These are phyloP conservation scores for Plectosphaerella cucumerina DNA, from an alignment of 2,329 filamentous ascomycete genomes.

Conservation along the genomic window DNA sequence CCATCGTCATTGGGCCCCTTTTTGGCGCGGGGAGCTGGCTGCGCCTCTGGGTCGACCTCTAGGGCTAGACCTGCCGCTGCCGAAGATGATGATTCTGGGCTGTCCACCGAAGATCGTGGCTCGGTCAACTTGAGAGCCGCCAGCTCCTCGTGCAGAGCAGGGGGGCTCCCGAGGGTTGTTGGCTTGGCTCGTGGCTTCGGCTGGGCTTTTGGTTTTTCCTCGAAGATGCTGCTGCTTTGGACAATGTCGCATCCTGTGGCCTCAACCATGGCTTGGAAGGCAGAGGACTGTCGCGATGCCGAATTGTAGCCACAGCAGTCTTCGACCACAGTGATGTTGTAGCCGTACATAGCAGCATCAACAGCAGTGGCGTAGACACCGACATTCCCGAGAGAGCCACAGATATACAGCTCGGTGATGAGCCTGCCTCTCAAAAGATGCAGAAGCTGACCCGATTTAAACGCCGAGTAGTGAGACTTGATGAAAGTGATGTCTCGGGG, in stretches of 20 bases:
- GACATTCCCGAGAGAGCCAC: slow-evolving; percentile 80
- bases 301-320: slow-evolving; percentile 84
- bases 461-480: slow-evolving; percentile 87
- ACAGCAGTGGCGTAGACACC: slow-evolving; percentile 88
- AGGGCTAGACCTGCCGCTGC: slow-evolving; percentile 1
- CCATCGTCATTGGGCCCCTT: neutral
- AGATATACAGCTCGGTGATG: slow-evolving; percentile 85
- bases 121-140: slow-evolving; percentile 7
- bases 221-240: slow-evolving; percentile 13
- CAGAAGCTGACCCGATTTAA: slow-evolving; percentile 70
- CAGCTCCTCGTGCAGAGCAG: slow-evolving; percentile 7
- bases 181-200: neutral
- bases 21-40: neutral
- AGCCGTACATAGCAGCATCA: slow-evolving; percentile 83
- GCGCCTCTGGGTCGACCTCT: slow-evolving; percentile 9
- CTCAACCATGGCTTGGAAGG: slow-evolving; percentile 67
- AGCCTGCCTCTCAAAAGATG: slow-evolving; percentile 77
- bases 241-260: slow-evolving; percentile 72
- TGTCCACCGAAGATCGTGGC: neutral
- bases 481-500: slow-evolving; percentile 47
- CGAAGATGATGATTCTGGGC: neutral
- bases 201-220: slow-evolving; percentile 9
- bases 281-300: slow-evolving; percentile 63
- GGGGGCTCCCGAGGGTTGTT: neutral
- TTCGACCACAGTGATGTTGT: slow-evolving; percentile 80